Evolutionary conservation across 2,329 filamentous ascomycete species (phyloP), one percentile per base, ranked within the genome.

Genomic region (Penicillium sp.): DNA sequence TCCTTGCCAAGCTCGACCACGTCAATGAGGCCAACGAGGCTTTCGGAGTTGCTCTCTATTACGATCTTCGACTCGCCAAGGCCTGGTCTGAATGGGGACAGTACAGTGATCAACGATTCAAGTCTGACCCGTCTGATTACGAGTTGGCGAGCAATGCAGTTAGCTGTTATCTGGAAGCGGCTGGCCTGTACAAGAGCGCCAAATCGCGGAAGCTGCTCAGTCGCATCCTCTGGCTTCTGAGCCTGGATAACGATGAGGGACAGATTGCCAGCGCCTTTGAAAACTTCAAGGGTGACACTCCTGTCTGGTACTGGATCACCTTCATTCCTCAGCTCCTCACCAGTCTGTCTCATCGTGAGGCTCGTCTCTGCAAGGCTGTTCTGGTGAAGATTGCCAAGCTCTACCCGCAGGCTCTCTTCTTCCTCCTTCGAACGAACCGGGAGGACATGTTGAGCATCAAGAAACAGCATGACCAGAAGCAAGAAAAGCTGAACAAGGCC

Each of bases 31-130:
- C 95, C 5, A 93, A 96, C 67, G 89, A 92, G 59, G 94, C 96
- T 0, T 99, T 96, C 73, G 95, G 95, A 51, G 96, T 93, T 52
- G 96, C 95, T 0, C 78, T 99, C 60, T 98, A 94, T 79, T 98
- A 96, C 68, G 96, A 99, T 69, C 91, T 99, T 66, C 90, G 92
- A 67, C 86, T 96, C 51, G 91, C 95, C 4, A 99, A 99, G 78
- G 95, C 95, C 3, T 99, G 95, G 95, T 94, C 95, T 16, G 95
- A 99, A 79, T 99, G 95, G 95, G 95, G 95, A 52, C 92, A 96
- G 71, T 99, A 96, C 82, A 98, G 96, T 70, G 95, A 99, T 74
- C 88, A 92, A 67, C 89, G 95, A 56, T 99, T 98, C 82, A 98
- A 96, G 78, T 89, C 92, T 55, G 90, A 96, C 64, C 89, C 93